Evolutionary conservation across 805 yeast species (phyloP).

Genomic region (Saccharomycopsis sp.): DNA sequence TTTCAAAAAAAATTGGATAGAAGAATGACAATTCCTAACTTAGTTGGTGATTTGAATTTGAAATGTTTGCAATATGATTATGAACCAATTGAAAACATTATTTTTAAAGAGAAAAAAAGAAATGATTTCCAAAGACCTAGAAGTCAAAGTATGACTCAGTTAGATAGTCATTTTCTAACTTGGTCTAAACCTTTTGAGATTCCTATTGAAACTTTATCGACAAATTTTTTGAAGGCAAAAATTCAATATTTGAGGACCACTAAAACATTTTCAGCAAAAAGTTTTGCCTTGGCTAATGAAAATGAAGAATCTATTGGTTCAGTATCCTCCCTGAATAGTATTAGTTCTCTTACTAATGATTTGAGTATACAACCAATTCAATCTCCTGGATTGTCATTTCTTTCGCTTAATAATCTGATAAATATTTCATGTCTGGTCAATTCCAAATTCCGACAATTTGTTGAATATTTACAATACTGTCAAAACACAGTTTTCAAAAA

Average conservation of each 20-base stretch:
- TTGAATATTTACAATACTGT: constrained; percentile 2
- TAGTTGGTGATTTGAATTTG: constrained; percentile 25
- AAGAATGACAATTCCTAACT: constrained; percentile 31
- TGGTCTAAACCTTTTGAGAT: constrained; percentile 18
- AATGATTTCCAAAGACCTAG: constrained; percentile 19
- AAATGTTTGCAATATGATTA: constrained; percentile 22
- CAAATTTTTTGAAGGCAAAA: constrained; percentile 1
- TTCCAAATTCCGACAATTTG: constrained; percentile 3
- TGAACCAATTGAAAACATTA: constrained; percentile 16
- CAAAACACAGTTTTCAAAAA: not conserved
- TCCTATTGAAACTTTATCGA: constrained; percentile 6
- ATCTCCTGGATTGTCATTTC: not conserved
- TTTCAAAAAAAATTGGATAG: constrained; percentile 21
- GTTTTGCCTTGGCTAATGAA: not conserved
- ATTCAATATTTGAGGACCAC: not conserved
- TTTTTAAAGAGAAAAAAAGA: not conserved
- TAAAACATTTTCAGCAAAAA: not conserved
- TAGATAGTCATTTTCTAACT: constrained; percentile 21
- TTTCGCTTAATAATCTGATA: not conserved
- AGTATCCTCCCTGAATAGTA: not conserved
- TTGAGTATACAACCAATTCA: not conserved
- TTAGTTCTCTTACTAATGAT: not conserved
- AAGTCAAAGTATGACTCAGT: constrained; percentile 28
- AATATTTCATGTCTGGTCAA: not conserved
- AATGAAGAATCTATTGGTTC: not conserved